phyloP scores from a whole-genome alignment of 1,284 basidiomycete species.

The Microbotryum intermedium region DNA sequence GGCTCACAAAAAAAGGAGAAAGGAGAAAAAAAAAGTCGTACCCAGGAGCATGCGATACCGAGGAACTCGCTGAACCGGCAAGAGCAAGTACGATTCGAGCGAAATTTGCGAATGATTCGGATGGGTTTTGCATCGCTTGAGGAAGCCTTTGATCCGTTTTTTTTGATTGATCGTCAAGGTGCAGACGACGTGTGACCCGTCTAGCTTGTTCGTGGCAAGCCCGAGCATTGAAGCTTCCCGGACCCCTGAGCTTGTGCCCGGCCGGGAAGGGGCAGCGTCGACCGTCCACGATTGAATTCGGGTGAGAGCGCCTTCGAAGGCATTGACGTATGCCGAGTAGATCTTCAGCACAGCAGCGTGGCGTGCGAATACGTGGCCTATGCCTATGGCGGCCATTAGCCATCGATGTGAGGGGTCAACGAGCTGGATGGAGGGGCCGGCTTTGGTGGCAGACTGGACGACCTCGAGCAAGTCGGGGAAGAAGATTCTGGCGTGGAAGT shows the following conservation, averaged over 20 bases:
- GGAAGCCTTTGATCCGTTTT: conserved; percentile 74
- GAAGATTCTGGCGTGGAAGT: conserved; percentile 86
- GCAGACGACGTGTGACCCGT: conserved; percentile 14
- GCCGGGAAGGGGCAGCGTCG: conserved; percentile 1
- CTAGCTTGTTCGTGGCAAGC: not conserved
- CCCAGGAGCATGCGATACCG: conserved; percentile 70
- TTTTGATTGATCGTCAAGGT: conserved; percentile 52
- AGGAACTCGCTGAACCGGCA: conserved; percentile 93
- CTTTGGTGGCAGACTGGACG: conserved; percentile 50
- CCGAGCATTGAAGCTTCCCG: conserved; percentile 39
- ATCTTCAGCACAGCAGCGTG: conserved; percentile 91
- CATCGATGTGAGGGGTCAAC: conserved; percentile 18
- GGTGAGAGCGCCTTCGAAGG: conserved; percentile 82
- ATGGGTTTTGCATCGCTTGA: conserved; percentile 50
- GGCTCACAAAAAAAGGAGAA: not conserved
- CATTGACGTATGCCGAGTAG: conserved; percentile 94
- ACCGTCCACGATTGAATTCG: conserved; percentile 69
- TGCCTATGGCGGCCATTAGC: conserved; percentile 60
- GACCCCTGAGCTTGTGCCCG: conserved; percentile 38
- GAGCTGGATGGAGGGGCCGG: not conserved
- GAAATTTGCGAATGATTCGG: conserved; percentile 94
- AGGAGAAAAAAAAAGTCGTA: not conserved
- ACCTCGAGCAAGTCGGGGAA: conserved; percentile 77
- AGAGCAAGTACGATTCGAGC: conserved; percentile 83
- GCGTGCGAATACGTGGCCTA: conserved; percentile 78